A percentile compares a stretch with the other conserved stretches of the same genome.
phyloP scores from a whole-genome alignment of 352 stramenopile genomes.

The Globisporangium iwayamae region DNA sequence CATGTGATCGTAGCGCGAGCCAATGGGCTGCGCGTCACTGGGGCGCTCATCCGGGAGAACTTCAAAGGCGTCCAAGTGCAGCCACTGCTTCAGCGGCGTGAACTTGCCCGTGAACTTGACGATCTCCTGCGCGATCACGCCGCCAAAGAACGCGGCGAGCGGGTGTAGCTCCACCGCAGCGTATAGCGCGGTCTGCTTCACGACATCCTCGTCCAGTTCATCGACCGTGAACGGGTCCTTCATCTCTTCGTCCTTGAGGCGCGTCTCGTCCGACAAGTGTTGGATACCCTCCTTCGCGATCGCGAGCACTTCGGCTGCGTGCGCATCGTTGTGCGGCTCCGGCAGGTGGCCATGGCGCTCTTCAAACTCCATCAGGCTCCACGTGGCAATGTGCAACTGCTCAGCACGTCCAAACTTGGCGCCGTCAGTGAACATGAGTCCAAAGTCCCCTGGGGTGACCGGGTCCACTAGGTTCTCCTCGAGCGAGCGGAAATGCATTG shows the following conservation, averaged over 20 bases:
- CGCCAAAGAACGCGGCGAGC: slow-evolving; percentile 77
- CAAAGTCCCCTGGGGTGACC: slow-evolving; percentile 64
- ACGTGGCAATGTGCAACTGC: slow-evolving; percentile 73
- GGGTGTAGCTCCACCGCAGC: slow-evolving; percentile 74
- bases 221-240: slow-evolving; percentile 62
- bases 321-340: slow-evolving; percentile 53
- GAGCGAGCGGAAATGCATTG: slow-evolving; percentile 69
- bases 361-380: slow-evolving; percentile 81
- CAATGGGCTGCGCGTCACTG: slow-evolving; percentile 46
- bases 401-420: slow-evolving; percentile 86
- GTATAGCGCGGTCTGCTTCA: slow-evolving; percentile 54
- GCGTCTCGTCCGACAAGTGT: slow-evolving; percentile 61
- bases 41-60: slow-evolving; percentile 64
- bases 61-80: slow-evolving; percentile 83
- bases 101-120: slow-evolving; percentile 89
- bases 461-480: slow-evolving; percentile 66
- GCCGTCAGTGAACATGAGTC: slow-evolving; percentile 84
- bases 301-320: slow-evolving; percentile 60
- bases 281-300: slow-evolving; percentile 68
- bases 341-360: slow-evolving; percentile 60
- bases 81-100: slow-evolving; percentile 79
- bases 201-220: slow-evolving; percentile 66
- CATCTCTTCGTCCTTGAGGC: slow-evolving; percentile 18
- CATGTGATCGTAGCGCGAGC: slow-evolving; percentile 78
- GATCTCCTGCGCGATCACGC: slow-evolving; percentile 81